These are phyloP conservation scores for Neurospora crassa DNA, from an alignment of 2,329 filamentous ascomycete species.

Conservation along the genomic window DNA sequence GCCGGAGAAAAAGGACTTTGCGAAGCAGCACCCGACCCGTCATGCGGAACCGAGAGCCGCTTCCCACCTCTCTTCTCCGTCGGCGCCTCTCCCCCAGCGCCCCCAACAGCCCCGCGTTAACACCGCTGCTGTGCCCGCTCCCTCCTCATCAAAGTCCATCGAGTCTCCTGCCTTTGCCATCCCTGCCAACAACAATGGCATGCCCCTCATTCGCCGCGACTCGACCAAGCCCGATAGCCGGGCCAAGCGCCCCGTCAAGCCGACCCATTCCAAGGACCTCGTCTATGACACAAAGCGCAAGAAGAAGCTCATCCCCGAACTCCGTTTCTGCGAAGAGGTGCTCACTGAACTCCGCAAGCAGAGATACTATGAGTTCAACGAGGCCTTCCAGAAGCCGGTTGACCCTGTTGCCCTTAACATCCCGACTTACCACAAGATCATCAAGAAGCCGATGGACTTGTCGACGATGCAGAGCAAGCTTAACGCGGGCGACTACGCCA, in stretches of 20 bases:
- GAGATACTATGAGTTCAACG: conserved; percentile 59
- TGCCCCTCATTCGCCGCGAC: conserved; percentile 77
- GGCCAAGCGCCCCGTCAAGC: conserved; percentile 88
- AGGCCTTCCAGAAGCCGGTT: conserved; percentile 73
- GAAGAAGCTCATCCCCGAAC: conserved; percentile 81
- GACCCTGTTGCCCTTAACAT: conserved; percentile 92
- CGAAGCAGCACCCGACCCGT: conserved; percentile 35
- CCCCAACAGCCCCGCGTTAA: conserved; percentile 4
- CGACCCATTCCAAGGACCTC: conserved; percentile 84
- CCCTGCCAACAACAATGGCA: conserved; percentile 54
- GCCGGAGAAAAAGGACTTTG: conserved; percentile 48
- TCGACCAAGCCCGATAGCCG: conserved; percentile 68
- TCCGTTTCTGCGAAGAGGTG: conserved; percentile 82
- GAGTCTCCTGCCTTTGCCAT: conserved; percentile 54
- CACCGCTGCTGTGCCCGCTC: conserved; percentile 14
- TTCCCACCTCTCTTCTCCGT: conserved; percentile 24
- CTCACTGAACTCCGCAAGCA: conserved; percentile 67
- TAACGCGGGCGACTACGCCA: conserved; percentile 67
- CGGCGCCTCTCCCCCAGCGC: conserved; percentile 23
- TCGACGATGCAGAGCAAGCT: conserved; percentile 72
- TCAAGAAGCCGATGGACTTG: conserved; percentile 96
- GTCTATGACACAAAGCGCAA: conserved; percentile 76
- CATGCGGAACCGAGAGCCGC: conserved; percentile 34
- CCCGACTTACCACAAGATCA: conserved; percentile 82
- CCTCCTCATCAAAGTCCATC: conserved; percentile 24